These are phyloP conservation scores for Pistacia integerrima DNA, from an alignment of 345 rosid genomes.

Conservation along the genomic window DNA sequence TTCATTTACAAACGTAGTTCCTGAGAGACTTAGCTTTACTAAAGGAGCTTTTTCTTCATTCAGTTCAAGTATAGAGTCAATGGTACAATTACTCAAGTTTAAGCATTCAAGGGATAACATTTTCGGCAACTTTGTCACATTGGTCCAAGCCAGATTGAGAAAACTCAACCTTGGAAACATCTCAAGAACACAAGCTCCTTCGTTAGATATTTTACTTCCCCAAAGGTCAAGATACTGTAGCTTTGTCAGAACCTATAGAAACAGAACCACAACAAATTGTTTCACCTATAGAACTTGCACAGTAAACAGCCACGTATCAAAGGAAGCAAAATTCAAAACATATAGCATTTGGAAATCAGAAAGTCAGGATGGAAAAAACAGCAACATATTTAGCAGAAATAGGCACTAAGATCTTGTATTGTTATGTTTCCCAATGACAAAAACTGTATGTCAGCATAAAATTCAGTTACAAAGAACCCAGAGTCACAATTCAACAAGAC, in stretches of 20 bases:
- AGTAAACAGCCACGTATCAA: not conserved
- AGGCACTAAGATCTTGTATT: not conserved
- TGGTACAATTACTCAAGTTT: slow-evolving; percentile 75
- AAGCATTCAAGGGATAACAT: slow-evolving; percentile 67
- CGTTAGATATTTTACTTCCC: slow-evolving; percentile 77
- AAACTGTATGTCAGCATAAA: not conserved
- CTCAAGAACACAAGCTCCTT: slow-evolving; percentile 55
- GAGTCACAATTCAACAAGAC: not conserved
- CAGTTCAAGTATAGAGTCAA: slow-evolving; percentile 48
- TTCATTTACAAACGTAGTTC: slow-evolving; percentile 65
- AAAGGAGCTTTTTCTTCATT: slow-evolving; percentile 50
- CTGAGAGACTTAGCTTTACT: slow-evolving; percentile 56
- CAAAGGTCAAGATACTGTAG: slow-evolving; percentile 89
- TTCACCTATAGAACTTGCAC: not conserved
- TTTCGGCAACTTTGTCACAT: slow-evolving; percentile 60
- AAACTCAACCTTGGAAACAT: slow-evolving; percentile 61
- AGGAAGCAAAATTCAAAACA: too few relatives aligned
- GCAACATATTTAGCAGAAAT: not conserved
- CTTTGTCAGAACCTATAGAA: slow-evolving; percentile 61
- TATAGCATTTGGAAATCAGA: too few relatives aligned
- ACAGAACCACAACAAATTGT: slow-evolving; percentile 6
- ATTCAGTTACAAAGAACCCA: not conserved
- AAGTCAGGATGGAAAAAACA: not conserved
- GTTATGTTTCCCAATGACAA: not conserved
- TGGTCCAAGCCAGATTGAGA: slow-evolving; percentile 83